Base-by-base conservation (phyloP, 768 basidiomycete species). In the Piloderma croceum region DNA sequence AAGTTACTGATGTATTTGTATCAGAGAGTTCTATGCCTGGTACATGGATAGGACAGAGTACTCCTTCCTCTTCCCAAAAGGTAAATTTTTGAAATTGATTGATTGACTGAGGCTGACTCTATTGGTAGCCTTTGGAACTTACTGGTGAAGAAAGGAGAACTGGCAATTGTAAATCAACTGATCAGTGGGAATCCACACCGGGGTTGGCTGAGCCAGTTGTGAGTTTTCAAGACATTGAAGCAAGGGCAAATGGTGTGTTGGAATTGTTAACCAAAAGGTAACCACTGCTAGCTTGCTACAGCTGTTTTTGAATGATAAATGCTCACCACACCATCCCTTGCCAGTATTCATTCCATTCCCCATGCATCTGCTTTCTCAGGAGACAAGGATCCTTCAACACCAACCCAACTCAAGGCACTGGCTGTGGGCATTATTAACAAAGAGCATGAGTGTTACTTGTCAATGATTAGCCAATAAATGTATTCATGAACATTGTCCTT, bases 331-430 rank as follows among this genome's bases (percentile, higher is more conserved):
- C 46, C 42, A 36, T 35, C 48, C 27, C 6, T 29, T 43, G 22
- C n/a, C 29, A 47, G 43, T 44, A 34, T 47, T 40, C 43, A 31
- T 47, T 43, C 36, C 29, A 47, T 44, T 34, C 43, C 46, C 15
- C 46, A 35, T 24, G 41, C 24, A 40, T 47, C 43, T 24, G 20
- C 25, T 15, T 47, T 44, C 23, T 35, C 43, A 44, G 27, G 36
- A 33, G 23, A 43, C 12, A 34, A 47, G 3, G 45, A 42, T 34
- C 47, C 45, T 36, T 48, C 44, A 29, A 34, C 39, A 40, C 33
- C 29, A 31, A 38, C 43, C 38, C 39, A 48, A 36, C 31, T 23
- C 39, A 22, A 42, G 34, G 35, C 20, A 36, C 47, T 48, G 44
- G 47, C 44, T 38, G 31, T 7, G 38, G 21, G 36, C 24, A 42